These are phyloP conservation scores for Combretum micranthum DNA, from an alignment of 345 rosid genomes.

Conservation along the genomic window DNA sequence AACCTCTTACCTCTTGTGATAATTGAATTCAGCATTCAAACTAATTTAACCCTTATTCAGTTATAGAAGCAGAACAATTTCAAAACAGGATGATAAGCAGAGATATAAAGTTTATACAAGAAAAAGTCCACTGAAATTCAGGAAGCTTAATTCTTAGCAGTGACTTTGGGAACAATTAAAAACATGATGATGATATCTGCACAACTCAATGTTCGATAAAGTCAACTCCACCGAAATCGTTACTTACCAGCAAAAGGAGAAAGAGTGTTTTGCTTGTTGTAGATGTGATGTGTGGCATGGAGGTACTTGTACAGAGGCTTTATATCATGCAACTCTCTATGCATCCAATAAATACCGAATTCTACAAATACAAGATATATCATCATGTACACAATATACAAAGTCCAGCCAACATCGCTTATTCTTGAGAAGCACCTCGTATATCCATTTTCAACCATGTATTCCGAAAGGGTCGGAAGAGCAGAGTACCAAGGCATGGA, in stretches of 20 bases:
- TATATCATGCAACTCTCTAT: conserved; percentile 88
- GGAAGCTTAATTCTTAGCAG: no score
- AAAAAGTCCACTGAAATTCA: no score
- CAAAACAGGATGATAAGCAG: no score
- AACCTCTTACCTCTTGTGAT: no score
- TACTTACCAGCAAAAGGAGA: conserved; percentile 91
- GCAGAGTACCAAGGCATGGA: conserved; percentile 86
- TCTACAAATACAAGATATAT: conserved; percentile 66
- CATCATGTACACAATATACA: conserved; percentile 34
- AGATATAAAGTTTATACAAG: no score
- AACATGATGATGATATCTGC: no score
- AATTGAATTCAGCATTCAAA: no score
- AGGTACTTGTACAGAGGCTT: conserved; percentile 85
- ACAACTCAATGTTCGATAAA: no score
- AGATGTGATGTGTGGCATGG: conserved; percentile 90
- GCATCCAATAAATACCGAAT: conserved; percentile 97
- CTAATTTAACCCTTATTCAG: no score
- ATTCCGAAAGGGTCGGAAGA: conserved; percentile 80
- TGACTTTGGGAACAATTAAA: no score
- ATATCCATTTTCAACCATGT: conserved; percentile 88
- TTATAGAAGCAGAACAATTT: no score
- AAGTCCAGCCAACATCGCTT: conserved; percentile 58
- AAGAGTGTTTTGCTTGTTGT: conserved; percentile 94
- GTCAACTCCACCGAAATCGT: conserved; percentile 2
- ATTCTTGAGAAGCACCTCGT: conserved; percentile 60